phyloP scores from a whole-genome alignment of 805 yeast species.

The Ogataea siamensis region DNA sequence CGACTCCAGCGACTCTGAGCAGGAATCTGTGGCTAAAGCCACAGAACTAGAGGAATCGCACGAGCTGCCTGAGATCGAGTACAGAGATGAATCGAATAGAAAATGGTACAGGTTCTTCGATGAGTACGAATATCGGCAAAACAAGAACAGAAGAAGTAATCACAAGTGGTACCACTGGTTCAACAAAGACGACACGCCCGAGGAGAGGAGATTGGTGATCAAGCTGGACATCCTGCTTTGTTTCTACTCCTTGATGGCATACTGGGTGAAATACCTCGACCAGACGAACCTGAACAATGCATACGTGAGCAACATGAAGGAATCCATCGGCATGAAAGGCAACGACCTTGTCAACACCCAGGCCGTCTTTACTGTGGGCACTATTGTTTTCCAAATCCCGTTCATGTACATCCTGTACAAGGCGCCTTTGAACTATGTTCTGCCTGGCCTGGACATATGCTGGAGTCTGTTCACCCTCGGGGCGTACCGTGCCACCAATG shows the following conservation, averaged over 20 bases:
- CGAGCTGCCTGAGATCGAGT: constrained; percentile 1
- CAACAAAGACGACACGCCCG: constrained; percentile 46
- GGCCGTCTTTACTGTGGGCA: constrained; percentile 41
- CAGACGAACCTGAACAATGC: constrained; percentile 56
- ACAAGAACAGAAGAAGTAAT: constrained; percentile 6
- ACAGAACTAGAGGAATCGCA: not conserved
- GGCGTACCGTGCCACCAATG: constrained; percentile 48
- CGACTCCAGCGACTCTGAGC: not conserved
- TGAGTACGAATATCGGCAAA: constrained; percentile 55
- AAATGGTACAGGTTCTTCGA: constrained; percentile 53
- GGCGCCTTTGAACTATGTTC: constrained; percentile 50
- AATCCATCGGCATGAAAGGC: constrained; percentile 35
- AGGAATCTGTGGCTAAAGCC: not conserved
- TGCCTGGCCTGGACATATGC: constrained; percentile 56
- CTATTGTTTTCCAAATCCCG: constrained; percentile 54
- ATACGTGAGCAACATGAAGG: constrained; percentile 65
- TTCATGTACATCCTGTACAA: constrained; percentile 37
- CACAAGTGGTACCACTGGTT: constrained; percentile 57
- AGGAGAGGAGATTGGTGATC: constrained; percentile 42
- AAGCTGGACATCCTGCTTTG: constrained; percentile 55
- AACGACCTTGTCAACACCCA: constrained; percentile 28
- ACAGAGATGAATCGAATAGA: constrained; percentile 12
- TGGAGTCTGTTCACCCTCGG: constrained; percentile 67
- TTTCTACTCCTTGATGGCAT: constrained; percentile 52
- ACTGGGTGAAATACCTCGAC: constrained; percentile 69